These are phyloP conservation scores for Aspergillus vadensis DNA, from an alignment of 2,329 filamentous ascomycete genomes.

Conservation along the genomic window DNA sequence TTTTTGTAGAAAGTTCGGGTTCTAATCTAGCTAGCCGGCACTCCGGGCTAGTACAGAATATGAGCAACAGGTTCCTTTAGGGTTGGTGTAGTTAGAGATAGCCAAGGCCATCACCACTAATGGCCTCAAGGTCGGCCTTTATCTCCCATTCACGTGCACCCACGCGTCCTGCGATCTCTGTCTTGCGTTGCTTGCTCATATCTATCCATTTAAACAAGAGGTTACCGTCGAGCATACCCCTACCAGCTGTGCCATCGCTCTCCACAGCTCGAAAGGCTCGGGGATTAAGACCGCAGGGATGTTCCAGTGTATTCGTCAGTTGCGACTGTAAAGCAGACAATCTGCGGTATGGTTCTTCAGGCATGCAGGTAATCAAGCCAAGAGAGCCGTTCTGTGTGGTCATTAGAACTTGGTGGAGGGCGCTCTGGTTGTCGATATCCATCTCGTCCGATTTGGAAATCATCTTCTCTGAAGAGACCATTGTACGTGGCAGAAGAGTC, in stretches of 20 bases:
- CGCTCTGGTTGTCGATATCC: constrained; percentile 37
- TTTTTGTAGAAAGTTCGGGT: background rate
- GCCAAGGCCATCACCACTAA: constrained; percentile 65
- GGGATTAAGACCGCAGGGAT: constrained; percentile 79
- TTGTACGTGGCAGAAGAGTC: constrained; percentile 71
- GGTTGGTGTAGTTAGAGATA: constrained; percentile 34
- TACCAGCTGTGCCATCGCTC: constrained; percentile 52
- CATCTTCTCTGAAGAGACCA: constrained; percentile 47
- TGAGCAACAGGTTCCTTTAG: background rate
- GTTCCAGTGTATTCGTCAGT: constrained; percentile 72
- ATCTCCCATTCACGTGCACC: constrained; percentile 69
- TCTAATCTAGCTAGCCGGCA: background rate
- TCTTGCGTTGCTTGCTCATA: constrained; percentile 68
- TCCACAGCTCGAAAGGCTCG: constrained; percentile 69
- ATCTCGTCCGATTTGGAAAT: constrained; percentile 41
- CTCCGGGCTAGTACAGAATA: background rate
- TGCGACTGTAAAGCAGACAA: constrained; percentile 80
- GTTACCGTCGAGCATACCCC: constrained; percentile 76
- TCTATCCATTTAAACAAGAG: constrained; percentile 75
- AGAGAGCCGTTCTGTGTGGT: constrained; percentile 76
- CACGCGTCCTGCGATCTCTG: constrained; percentile 73
- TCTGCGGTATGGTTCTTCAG: constrained; percentile 79
- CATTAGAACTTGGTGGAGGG: constrained; percentile 63
- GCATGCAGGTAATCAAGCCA: constrained; percentile 73
- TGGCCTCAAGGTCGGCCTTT: constrained; percentile 67